A percentile compares a stretch with the other conserved stretches of the same genome.
Evolutionary conservation across 768 basidiomycete genomes (phyloP).

Genomic region (Boletus rubropictus): DNA sequence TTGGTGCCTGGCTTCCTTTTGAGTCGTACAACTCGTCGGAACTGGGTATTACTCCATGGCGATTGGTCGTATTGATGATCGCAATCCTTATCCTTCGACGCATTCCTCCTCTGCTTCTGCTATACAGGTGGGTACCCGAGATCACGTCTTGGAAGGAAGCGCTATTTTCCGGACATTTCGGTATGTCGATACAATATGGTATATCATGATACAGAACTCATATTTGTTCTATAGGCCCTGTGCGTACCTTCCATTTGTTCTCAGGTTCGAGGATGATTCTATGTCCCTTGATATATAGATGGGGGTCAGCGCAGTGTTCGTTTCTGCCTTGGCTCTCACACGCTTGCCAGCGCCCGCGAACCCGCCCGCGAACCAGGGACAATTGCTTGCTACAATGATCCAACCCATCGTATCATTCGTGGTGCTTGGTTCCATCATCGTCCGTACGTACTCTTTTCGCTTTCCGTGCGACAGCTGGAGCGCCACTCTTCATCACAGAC

Average conservation of each 20-base stretch:
- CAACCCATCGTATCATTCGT: slow-evolving; percentile 86
- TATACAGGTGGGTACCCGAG: slow-evolving; percentile 86
- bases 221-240: slow-evolving; percentile 40
- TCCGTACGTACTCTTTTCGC: slow-evolving; percentile 47
- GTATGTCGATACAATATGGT: slow-evolving; percentile 30
- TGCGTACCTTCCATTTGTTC: slow-evolving; percentile 27
- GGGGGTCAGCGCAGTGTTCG: slow-evolving; percentile 90
- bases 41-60: slow-evolving; percentile 64
- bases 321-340: slow-evolving; percentile 66
- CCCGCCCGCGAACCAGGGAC: slow-evolving; percentile 63
- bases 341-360: slow-evolving; percentile 50
- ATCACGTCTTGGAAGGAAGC: slow-evolving; percentile 82
- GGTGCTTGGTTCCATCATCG: slow-evolving; percentile 79
- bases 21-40: slow-evolving; percentile 47
- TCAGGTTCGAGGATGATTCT: not conserved
- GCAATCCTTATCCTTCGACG: slow-evolving; percentile 70
- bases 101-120: slow-evolving; percentile 67
- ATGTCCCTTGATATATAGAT: slow-evolving; percentile 42
- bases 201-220: slow-evolving; percentile 2
- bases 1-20: slow-evolving; percentile 84
- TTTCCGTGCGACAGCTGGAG: not conserved
- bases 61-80: slow-evolving; percentile 61
- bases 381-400: slow-evolving; percentile 64
- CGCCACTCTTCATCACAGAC: slow-evolving; percentile 34
- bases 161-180: slow-evolving; percentile 88